Percentiles rank a stretch among this genome's conserved stretches.
phyloP scores from a whole-genome alignment of 2,329 filamentous ascomycete genomes.

The Xylaria sp. region DNA sequence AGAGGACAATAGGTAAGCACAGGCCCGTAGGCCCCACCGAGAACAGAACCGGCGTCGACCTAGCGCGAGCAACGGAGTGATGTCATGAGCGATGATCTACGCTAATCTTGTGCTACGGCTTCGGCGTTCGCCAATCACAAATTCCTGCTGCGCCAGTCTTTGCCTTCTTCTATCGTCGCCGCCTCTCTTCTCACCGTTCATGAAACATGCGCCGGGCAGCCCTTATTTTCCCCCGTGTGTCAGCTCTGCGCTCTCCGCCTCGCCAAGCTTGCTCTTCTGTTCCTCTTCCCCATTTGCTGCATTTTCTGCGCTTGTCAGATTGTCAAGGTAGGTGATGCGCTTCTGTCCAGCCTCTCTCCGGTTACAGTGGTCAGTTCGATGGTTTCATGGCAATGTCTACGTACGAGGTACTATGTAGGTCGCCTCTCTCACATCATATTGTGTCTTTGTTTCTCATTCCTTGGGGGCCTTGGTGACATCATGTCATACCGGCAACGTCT shows the following conservation, averaged over 20 bases:
- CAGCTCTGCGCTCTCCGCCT: slow-evolving; percentile 23
- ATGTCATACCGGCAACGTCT: slow-evolving; percentile 27
- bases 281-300: background rate
- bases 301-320: background rate
- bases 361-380: slow-evolving; percentile 1
- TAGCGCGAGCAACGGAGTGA: slow-evolving; percentile 33
- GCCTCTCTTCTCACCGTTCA: slow-evolving; percentile 27
- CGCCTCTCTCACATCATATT: slow-evolving; percentile 2
- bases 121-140: slow-evolving; percentile 37
- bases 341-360: slow-evolving; percentile 22
- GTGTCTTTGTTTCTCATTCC: slow-evolving; percentile 10
- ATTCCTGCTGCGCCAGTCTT: slow-evolving; percentile 26
- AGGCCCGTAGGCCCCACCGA: slow-evolving; percentile 24
- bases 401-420: background rate
- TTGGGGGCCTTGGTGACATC: slow-evolving; percentile 33
- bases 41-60: slow-evolving; percentile 14
- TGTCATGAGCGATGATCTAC: slow-evolving; percentile 40
- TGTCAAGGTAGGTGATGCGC: background rate
- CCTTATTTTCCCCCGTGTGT: slow-evolving; percentile 29
- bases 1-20: slow-evolving; percentile 10
- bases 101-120: slow-evolving; percentile 35
- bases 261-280: slow-evolving; percentile 7
- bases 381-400: slow-evolving; percentile 13
- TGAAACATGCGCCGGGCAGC: slow-evolving; percentile 29
- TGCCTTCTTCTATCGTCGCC: slow-evolving; percentile 22